A percentile compares a stretch with the other conserved stretches of the same genome.
These are phyloP conservation scores for Lipomyces mesembrius DNA, from an alignment of 805 yeast species.

Conservation along the genomic window DNA sequence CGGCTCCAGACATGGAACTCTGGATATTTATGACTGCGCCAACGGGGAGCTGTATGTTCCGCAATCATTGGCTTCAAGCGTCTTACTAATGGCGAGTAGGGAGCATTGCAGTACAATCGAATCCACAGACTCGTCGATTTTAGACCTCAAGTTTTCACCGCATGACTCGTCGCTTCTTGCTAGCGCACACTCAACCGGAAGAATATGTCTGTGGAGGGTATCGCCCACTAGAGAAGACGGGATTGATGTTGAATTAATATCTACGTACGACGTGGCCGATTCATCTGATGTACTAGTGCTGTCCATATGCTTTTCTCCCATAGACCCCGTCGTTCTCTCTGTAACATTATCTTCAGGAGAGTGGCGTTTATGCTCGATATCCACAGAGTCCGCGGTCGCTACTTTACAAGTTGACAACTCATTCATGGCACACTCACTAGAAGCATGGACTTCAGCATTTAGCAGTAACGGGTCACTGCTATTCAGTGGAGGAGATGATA, in stretches of 20 bases:
- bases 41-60: conserved; percentile 32
- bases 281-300: conserved; percentile 47
- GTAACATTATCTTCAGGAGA: conserved; percentile 75
- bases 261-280: conserved; percentile 14
- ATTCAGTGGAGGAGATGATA: conserved; percentile 88
- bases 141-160: conserved; percentile 76
- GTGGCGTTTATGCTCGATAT: conserved; percentile 42
- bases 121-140: conserved; percentile 54
- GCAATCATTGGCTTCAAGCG: neutral
- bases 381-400: neutral
- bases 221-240: conserved; percentile 8
- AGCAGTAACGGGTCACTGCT: conserved; percentile 55
- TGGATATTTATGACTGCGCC: conserved; percentile 51
- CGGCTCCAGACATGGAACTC: conserved; percentile 66
- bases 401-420: neutral
- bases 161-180: conserved; percentile 54
- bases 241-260: neutral
- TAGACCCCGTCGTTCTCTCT: conserved; percentile 47
- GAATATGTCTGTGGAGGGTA: conserved; percentile 65
- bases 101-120: conserved; percentile 21
- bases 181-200: conserved; percentile 83
- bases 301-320: conserved; percentile 63
- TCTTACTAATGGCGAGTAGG: conserved; percentile 18
- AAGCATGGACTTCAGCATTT: conserved; percentile 87
- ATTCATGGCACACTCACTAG: conserved; percentile 59